Conservation (phyloP, 208 protist genomes). For the Leishmania braziliensis region DNA sequence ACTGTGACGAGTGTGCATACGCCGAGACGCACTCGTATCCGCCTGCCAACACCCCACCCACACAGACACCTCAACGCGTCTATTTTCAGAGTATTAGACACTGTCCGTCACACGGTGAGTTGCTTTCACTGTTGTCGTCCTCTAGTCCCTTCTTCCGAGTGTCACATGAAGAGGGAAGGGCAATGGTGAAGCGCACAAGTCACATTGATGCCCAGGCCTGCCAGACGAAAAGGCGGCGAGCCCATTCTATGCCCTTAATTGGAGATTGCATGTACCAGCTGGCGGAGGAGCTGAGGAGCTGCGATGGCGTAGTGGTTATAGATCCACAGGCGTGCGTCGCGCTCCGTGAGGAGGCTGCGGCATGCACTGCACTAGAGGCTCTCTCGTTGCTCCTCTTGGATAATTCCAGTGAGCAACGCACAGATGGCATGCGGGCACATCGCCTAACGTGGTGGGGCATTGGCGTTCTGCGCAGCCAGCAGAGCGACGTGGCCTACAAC, state of each 20-base stretch:
- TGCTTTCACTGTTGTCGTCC: background rate
- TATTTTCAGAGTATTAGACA: background rate
- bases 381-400: conserved; percentile 13
- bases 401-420: background rate
- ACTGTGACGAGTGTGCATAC: background rate
- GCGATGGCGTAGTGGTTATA: background rate
- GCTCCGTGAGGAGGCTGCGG: background rate
- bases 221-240: background rate
- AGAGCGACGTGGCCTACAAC: background rate
- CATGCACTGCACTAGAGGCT: conserved; percentile 1
- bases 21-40: background rate
- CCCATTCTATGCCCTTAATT: background rate
- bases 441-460: conserved; percentile 3
- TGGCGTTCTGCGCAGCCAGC: conserved; percentile 1
- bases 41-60: background rate
- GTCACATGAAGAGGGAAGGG: background rate
- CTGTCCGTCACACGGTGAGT: background rate
- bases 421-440: background rate
- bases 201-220: background rate
- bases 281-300: background rate
- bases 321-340: conserved; percentile 3
- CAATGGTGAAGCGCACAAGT: background rate
- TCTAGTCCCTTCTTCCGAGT: background rate
- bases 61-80: background rate
- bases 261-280: conserved; percentile 5